These are phyloP conservation scores for Gossypium ekmanianum DNA, from an alignment of 345 rosid genomes.

Conservation along the genomic window DNA sequence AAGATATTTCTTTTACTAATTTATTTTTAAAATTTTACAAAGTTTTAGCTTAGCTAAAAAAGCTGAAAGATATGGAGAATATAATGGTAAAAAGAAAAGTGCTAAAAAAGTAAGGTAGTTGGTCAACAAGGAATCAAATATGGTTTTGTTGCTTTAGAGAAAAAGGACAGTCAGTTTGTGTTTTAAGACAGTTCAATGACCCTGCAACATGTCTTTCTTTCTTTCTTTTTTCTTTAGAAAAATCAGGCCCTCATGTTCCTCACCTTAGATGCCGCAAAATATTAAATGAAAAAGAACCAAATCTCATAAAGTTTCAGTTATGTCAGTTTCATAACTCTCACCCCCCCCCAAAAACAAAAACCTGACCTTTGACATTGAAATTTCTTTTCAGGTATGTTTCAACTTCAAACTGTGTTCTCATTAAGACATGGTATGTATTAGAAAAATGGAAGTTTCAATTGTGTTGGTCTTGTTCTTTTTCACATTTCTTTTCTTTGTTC, in stretches of 20 bases:
- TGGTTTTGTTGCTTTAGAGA: slow-evolving; percentile 13
- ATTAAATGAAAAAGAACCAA: background rate
- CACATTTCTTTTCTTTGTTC: slow-evolving; percentile 5
- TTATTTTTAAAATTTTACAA: background rate
- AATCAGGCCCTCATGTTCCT: slow-evolving; percentile 12
- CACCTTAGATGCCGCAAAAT: slow-evolving; percentile 14
- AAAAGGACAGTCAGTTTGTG: slow-evolving; percentile 13
- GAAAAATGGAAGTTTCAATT: slow-evolving; percentile 11
- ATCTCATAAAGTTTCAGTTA: slow-evolving; percentile 24
- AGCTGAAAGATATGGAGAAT: background rate
- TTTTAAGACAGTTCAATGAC: background rate
- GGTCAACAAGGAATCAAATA: slow-evolving; percentile 22
- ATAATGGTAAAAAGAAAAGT: background rate
- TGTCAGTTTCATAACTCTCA: slow-evolving; percentile 11
- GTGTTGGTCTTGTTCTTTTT: slow-evolving; percentile 1
- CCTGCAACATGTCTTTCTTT: slow-evolving; percentile 8
- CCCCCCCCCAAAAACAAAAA: background rate
- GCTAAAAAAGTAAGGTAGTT: slow-evolving; percentile 13
- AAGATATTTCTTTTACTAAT: too few species aligned
- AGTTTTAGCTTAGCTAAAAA: background rate
- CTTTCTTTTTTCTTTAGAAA: too few species aligned
- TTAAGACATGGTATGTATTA: background rate
- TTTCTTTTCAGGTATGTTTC: slow-evolving; percentile 7
- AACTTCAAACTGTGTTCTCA: background rate
- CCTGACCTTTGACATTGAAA: background rate